A percentile compares a stretch with the other conserved stretches of the same genome.
These are phyloP conservation scores for Colletotrichum sp. DNA, from an alignment of 2,329 filamentous ascomycete species.

Conservation along the genomic window DNA sequence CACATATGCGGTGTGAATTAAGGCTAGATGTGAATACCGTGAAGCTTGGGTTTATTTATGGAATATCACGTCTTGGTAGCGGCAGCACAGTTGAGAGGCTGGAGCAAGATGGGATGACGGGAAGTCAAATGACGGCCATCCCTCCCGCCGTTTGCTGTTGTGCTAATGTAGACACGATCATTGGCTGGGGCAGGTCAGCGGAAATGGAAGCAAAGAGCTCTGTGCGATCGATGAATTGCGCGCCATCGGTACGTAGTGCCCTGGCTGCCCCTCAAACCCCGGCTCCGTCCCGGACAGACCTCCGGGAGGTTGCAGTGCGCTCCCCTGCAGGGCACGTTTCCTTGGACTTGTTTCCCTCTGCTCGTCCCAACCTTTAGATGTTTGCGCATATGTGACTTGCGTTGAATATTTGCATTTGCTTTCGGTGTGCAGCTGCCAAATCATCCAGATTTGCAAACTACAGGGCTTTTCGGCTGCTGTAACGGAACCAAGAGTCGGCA, in stretches of 20 bases:
- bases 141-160: not conserved
- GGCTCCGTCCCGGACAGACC: constrained; percentile 10
- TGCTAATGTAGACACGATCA: not conserved
- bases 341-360: not conserved
- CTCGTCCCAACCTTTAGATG: not conserved
- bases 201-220: not conserved
- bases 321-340: not conserved
- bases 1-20: not conserved
- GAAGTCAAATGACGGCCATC: not conserved
- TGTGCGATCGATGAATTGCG: not conserved
- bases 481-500: not conserved
- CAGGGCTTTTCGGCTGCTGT: not conserved
- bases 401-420: not conserved
- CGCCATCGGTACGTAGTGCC: not conserved
- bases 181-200: not conserved
- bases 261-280: not conserved
- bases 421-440: not conserved
- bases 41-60: not conserved
- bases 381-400: not conserved
- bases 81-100: not conserved
- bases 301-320: constrained; percentile 1
- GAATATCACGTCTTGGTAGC: not conserved
- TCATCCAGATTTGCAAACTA: not conserved
- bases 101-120: not conserved
- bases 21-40: not conserved